Percentiles rank a stretch among this genome's conserved stretches.
Evolutionary conservation across 202 grass and related monocot genomes (phyloP).

Genomic region (Elaeis oleifera): DNA sequence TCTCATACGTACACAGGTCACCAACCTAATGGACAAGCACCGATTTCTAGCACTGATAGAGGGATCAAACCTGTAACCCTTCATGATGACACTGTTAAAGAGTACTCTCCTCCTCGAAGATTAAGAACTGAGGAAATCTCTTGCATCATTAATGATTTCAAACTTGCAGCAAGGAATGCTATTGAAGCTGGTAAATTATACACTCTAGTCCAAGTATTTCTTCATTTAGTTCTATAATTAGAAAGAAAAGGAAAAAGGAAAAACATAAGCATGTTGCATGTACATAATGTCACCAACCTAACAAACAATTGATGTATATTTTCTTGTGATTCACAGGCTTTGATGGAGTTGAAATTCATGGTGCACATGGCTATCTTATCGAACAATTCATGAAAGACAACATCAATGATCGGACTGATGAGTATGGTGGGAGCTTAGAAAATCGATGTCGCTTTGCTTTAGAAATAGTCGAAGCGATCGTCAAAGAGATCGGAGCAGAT

Average conservation of each 20-base stretch:
- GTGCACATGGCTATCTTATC: conserved; percentile 3
- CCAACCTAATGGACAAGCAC: conserved; percentile 17
- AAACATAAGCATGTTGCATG: too few species aligned
- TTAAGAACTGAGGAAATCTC: conserved; percentile 1
- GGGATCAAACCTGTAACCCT: background rate
- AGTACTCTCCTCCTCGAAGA: conserved; percentile 2
- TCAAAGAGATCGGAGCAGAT: background rate
- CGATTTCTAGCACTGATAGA: background rate
- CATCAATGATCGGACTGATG: conserved; percentile 1
- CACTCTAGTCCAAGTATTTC: background rate
- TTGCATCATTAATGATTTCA: background rate
- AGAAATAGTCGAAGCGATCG: background rate
- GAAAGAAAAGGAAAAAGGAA: too few species aligned
- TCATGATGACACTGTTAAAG: background rate
- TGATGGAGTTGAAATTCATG: conserved; percentile 9
- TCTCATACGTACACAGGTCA: conserved; percentile 13
- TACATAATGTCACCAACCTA: too few species aligned
- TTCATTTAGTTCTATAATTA: too few species aligned
- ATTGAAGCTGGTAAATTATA: background rate
- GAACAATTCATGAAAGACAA: background rate
- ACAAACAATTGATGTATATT: too few species aligned
- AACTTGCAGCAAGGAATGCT: background rate
- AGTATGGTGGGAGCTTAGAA: conserved; percentile 1
- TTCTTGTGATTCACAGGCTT: background rate
- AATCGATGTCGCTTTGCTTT: conserved; percentile 2